Conservation (phyloP, 805 yeast species). For the Kluyveromyces siamensis region DNA sequence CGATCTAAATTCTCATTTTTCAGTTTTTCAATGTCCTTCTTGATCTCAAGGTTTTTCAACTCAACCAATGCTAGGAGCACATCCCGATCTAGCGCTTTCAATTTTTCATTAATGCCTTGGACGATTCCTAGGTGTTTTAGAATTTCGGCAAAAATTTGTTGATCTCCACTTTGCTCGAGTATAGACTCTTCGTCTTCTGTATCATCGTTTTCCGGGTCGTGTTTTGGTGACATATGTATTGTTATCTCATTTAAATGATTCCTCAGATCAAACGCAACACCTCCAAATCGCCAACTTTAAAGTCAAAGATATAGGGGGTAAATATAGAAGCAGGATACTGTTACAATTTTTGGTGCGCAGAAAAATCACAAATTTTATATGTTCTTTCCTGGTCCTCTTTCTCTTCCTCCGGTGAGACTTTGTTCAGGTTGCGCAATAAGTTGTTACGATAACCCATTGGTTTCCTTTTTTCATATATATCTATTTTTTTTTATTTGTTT, state of each 20-base stretch:
- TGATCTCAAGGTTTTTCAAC: not conserved
- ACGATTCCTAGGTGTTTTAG: not conserved
- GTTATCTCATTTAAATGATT: not conserved
- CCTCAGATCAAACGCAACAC: not conserved
- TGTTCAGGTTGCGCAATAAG: too few species aligned
- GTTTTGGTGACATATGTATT: not conserved
- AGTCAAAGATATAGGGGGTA: too few species aligned
- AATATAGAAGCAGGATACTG: too few species aligned
- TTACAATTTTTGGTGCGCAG: too few species aligned
- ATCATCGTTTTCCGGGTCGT: not conserved
- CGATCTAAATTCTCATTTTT: not conserved
- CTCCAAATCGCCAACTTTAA: not conserved
- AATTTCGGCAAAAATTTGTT: not conserved
- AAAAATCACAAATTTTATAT: too few species aligned
- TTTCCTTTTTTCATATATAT: too few species aligned
- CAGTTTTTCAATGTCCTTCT: not conserved
- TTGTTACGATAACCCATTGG: too few species aligned
- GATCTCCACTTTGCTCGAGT: not conserved
- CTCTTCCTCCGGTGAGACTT: too few species aligned
- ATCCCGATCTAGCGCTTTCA: not conserved
- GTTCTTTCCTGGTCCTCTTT: too few species aligned
- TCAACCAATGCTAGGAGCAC: not conserved
- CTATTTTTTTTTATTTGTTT: too few species aligned
- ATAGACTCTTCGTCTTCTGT: constrained; percentile 3
- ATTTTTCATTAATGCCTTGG: not conserved